A percentile compares a stretch with the other conserved stretches of the same genome.
Evolutionary conservation across 768 basidiomycete genomes (phyloP).

Genomic region (Auricularia sp.): DNA sequence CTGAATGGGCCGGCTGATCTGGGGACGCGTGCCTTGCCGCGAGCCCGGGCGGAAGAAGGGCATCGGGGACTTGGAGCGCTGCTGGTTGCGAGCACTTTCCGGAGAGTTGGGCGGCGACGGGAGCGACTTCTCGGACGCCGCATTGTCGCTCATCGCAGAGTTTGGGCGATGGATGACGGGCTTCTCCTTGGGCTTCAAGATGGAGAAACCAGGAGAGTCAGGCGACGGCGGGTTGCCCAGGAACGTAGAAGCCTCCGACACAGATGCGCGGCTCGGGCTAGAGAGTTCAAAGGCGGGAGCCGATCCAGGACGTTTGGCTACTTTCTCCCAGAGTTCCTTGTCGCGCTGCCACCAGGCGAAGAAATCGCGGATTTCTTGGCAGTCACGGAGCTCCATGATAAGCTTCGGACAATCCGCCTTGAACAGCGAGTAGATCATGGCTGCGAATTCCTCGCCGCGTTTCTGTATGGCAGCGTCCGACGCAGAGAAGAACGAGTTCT

Average conservation of each 20-base stretch:
- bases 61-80: neutral
- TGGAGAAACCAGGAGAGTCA: neutral
- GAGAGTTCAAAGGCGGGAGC: conserved; percentile 32
- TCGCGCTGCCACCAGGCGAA: conserved; percentile 74
- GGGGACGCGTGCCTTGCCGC: neutral
- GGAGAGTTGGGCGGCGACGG: neutral
- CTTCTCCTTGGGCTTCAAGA: neutral
- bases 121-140: neutral
- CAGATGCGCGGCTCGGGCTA: conserved; percentile 32
- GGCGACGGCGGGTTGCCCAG: neutral
- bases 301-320: conserved; percentile 12
- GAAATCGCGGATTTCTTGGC: conserved; percentile 56
- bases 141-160: neutral
- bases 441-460: conserved; percentile 48
- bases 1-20: neutral
- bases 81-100: neutral
- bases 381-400: conserved; percentile 52
- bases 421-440: conserved; percentile 51
- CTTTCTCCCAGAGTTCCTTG: conserved; percentile 45
- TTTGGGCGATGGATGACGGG: neutral
- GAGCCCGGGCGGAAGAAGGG: neutral
- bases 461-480: conserved; percentile 57
- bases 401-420: conserved; percentile 53
- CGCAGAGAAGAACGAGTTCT: conserved; percentile 61
- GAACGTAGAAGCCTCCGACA: conserved; percentile 25